Percentiles rank a stretch among this genome's conserved stretches.
These are phyloP conservation scores for Tetradesmus obliquus DNA, from an alignment of 139 green algal species.

Conservation along the genomic window DNA sequence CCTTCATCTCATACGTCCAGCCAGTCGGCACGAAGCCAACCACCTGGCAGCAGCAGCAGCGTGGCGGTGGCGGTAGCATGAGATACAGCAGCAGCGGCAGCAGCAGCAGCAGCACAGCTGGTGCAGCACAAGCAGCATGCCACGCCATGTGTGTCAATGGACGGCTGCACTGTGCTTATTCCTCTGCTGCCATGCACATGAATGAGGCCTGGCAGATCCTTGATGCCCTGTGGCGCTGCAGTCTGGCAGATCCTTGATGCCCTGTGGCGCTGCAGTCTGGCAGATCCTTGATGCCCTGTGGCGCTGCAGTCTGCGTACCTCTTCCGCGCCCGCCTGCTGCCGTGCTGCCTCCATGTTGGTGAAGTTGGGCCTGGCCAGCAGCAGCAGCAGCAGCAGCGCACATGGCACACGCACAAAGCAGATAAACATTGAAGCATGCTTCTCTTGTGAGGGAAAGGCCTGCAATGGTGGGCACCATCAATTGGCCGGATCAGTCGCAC, in stretches of 20 bases:
- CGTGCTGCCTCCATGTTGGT: slow-evolving; percentile 70
- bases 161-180: no score
- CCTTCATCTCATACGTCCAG: slow-evolving; percentile 85
- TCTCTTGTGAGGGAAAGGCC: no score
- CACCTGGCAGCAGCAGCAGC: slow-evolving; percentile 52
- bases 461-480: no score
- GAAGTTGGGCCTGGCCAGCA: slow-evolving; percentile 81
- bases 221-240: no score
- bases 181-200: no score
- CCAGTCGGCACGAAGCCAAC: slow-evolving; percentile 94
- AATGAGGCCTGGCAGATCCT: no score
- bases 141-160: neutral
- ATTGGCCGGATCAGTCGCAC: no score
- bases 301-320: slow-evolving; percentile 23
- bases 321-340: slow-evolving; percentile 50
- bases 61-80: neutral
- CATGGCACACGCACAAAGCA: no score
- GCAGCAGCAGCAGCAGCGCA: neutral
- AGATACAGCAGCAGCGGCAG: neutral
- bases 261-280: no score
- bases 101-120: neutral
- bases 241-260: no score
- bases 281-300: no score
- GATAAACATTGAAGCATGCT: no score
- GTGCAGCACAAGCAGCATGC: neutral